Evolutionary conservation across 257 asterid species (phyloP).

Genomic region (Verbascum thapsus): DNA sequence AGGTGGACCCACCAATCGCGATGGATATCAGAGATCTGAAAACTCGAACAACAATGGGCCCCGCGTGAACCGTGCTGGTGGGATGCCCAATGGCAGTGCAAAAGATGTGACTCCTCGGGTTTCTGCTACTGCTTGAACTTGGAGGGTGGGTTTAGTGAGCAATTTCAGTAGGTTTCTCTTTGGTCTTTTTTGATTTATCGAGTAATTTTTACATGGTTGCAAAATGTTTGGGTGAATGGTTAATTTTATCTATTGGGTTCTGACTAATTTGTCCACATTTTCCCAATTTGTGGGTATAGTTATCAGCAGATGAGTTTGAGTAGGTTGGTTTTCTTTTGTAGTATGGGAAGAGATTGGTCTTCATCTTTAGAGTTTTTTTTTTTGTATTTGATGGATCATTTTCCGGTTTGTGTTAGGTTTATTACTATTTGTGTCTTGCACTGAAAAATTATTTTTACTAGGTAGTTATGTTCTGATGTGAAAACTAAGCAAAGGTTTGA

Average conservation of each 20-base stretch:
- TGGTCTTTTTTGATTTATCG: constrained; percentile 7
- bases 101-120: constrained; percentile 53
- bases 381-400: constrained; percentile 30
- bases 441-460: constrained; percentile 1
- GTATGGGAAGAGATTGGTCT: constrained; percentile 27
- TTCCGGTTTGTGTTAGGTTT: not conserved
- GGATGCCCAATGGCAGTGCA: constrained; percentile 53
- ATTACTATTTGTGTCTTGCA: constrained; percentile 14
- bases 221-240: constrained; percentile 13
- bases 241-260: constrained; percentile 16
- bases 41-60: constrained; percentile 40
- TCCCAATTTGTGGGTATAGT: constrained; percentile 42
- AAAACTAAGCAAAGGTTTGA: no score
- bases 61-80: constrained; percentile 52
- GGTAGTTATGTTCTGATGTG: no score
- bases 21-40: constrained; percentile 66
- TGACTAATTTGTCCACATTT: constrained; percentile 33
- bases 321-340: constrained; percentile 22
- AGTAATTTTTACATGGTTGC: constrained; percentile 24
- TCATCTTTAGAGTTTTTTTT: no score
- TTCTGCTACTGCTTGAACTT: constrained; percentile 64
- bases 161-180: constrained; percentile 35
- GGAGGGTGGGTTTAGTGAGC: constrained; percentile 25
- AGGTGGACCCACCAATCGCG: constrained; percentile 57
- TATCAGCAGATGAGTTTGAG: constrained; percentile 36